Percentiles rank a stretch among this genome's conserved stretches.
phyloP scores from a whole-genome alignment of 1,139 yeast genomes.

The Pichia sp. region DNA sequence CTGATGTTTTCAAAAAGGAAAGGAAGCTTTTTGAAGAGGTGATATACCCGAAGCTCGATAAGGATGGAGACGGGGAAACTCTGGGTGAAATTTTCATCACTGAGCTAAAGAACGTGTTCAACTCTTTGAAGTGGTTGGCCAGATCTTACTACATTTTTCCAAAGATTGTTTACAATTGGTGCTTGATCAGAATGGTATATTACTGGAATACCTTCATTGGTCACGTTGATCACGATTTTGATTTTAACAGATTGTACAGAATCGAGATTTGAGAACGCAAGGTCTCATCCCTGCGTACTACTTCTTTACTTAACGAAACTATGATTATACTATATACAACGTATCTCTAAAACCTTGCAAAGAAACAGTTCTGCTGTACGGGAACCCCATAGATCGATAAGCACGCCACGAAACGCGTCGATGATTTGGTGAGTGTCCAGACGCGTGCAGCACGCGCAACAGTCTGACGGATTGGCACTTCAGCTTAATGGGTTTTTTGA shows the following conservation, averaged over 20 bases:
- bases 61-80: conserved; percentile 4
- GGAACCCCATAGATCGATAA: too few relatives aligned
- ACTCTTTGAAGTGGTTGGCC: conserved; percentile 62
- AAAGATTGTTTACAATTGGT: conserved; percentile 43
- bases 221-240: conserved; percentile 25
- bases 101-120: conserved; percentile 50
- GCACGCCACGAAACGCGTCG: too few relatives aligned
- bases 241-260: conserved; percentile 23
- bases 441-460: too few relatives aligned
- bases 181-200: conserved; percentile 41
- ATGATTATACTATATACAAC: too few relatives aligned
- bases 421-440: too few relatives aligned
- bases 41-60: conserved; percentile 14
- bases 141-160: conserved; percentile 70
- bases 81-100: conserved; percentile 38
- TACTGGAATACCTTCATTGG: conserved; percentile 80
- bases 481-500: too few relatives aligned
- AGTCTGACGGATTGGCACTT: too few relatives aligned
- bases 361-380: too few relatives aligned
- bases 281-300: too few relatives aligned
- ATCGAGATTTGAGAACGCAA: conserved; percentile 10
- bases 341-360: too few relatives aligned
- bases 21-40: conserved; percentile 17
- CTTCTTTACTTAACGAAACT: too few relatives aligned
- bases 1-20: conserved; percentile 10